These are phyloP conservation scores for Triglochin maritima DNA, from an alignment of 106 monocot species.

Conservation along the genomic window DNA sequence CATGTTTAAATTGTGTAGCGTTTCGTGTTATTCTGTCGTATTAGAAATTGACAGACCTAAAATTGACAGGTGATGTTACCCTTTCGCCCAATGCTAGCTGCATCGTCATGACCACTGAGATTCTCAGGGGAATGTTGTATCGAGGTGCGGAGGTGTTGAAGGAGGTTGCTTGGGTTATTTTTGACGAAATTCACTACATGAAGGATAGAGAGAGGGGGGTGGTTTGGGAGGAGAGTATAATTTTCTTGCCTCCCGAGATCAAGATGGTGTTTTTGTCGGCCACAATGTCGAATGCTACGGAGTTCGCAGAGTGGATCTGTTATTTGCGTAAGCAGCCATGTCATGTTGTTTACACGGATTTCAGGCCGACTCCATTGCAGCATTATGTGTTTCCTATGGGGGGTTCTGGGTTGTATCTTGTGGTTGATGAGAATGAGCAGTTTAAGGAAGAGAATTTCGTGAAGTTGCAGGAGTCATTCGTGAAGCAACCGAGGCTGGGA, in stretches of 20 bases:
- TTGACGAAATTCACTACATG: conserved; percentile 99
- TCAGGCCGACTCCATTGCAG: conserved; percentile 90
- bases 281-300: conserved; percentile 97
- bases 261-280: conserved; percentile 99
- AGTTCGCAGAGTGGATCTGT: conserved; percentile 99
- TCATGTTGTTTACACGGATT: conserved; percentile 98
- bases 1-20: too few species aligned
- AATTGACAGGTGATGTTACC: conserved; percentile 58
- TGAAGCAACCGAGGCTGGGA: conserved; percentile 37
- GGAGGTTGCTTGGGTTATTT: conserved; percentile 98
- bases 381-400: conserved; percentile 94
- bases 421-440: conserved; percentile 97
- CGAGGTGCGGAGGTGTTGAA: conserved; percentile 91
- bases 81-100: conserved; percentile 89
- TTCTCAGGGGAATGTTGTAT: conserved; percentile 94
- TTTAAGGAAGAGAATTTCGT: conserved; percentile 84
- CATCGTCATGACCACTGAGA: conserved; percentile 97
- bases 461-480: conserved; percentile 78
- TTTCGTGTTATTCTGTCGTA: too few species aligned
- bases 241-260: conserved; percentile 85
- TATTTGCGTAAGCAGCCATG: conserved; percentile 92
- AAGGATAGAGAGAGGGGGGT: conserved; percentile 98
- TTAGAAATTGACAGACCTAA: too few species aligned
- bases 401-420: conserved; percentile 80
- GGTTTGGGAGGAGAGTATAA: conserved; percentile 99